Conservation (phyloP, 2,329 filamentous ascomycete species). For the Juglanconis sp. region DNA sequence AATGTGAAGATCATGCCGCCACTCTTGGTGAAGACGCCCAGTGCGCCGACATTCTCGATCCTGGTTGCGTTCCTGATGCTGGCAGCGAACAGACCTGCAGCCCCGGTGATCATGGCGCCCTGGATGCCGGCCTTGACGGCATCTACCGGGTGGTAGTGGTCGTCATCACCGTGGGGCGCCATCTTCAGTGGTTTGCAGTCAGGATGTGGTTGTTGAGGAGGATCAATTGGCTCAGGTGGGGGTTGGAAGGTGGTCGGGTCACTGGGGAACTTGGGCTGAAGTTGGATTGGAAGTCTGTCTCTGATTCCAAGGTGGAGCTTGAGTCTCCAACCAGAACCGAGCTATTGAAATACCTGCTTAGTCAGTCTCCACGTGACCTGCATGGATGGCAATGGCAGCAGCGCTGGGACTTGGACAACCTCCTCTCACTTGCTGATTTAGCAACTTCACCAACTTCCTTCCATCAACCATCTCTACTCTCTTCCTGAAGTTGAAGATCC, state of each 20-base stretch:
- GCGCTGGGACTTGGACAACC: too few species aligned
- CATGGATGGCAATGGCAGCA: too few species aligned
- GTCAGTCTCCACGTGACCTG: not conserved
- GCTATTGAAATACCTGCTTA: not conserved
- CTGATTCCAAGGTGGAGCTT: constrained; percentile 13
- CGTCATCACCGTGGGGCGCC: constrained; percentile 30
- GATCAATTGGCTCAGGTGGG: constrained; percentile 11
- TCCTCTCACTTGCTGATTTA: too few species aligned
- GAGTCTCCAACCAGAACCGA: not conserved
- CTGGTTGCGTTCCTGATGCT: constrained; percentile 80
- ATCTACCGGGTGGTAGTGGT: constrained; percentile 44
- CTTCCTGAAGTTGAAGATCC: too few species aligned
- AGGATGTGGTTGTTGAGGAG: not conserved
- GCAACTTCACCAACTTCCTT: too few species aligned
- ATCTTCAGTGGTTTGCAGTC: constrained; percentile 18
- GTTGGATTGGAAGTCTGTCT: constrained; percentile 4
- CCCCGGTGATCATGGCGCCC: constrained; percentile 53
- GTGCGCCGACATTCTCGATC: constrained; percentile 75
- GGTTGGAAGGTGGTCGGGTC: not conserved
- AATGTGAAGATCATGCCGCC: constrained; percentile 70
- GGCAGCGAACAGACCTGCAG: constrained; percentile 51
- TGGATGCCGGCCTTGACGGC: constrained; percentile 55
- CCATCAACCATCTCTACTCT: too few species aligned
- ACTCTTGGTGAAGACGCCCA: constrained; percentile 75
- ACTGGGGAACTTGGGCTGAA: not conserved